Percentiles rank a stretch among this genome's conserved stretches.
These are phyloP conservation scores for Boletus insuetus DNA, from an alignment of 768 basidiomycete species.

Conservation along the genomic window DNA sequence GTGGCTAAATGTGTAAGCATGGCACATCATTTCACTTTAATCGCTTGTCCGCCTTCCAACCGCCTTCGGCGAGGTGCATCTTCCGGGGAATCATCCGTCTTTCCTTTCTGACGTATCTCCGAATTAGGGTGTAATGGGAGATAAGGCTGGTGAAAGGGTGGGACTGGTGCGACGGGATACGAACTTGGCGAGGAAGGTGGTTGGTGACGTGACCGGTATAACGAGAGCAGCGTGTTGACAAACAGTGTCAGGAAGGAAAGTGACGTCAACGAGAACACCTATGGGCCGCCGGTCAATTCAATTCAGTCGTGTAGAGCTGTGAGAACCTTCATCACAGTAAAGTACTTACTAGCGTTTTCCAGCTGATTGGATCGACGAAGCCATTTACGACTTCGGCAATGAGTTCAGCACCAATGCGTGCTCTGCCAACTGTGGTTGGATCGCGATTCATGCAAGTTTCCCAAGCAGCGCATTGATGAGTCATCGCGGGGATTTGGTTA, in stretches of 20 bases:
- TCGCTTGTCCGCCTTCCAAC: constrained; percentile 52
- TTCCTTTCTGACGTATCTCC: constrained; percentile 41
- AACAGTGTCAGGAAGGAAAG: constrained; percentile 75
- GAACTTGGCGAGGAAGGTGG: constrained; percentile 38
- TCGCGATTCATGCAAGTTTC: constrained; percentile 95
- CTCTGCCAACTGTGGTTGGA: constrained; percentile 84
- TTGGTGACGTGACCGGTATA: constrained; percentile 69
- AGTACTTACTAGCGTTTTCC: constrained; percentile 85
- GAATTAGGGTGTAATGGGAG: constrained; percentile 50
- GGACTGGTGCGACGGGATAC: constrained; percentile 39
- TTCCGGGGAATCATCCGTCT: constrained; percentile 31
- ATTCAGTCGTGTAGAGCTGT: constrained; percentile 11
- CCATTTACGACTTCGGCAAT: constrained; percentile 95
- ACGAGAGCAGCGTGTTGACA: constrained; percentile 74
- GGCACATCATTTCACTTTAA: constrained; percentile 49
- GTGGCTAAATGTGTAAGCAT: constrained; percentile 20
- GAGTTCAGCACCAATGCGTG: constrained; percentile 88
- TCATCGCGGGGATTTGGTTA: constrained; percentile 84
- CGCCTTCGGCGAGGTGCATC: constrained; percentile 52
- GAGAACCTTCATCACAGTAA: constrained; percentile 8
- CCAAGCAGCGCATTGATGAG: constrained; percentile 83
- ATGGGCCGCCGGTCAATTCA: constrained; percentile 13
- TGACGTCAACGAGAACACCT: constrained; percentile 76
- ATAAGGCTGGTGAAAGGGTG: constrained; percentile 49
- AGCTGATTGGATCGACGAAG: constrained; percentile 96